These are phyloP conservation scores for Suhomyces terraborum DNA, from an alignment of 1,139 yeast species.

Conservation along the genomic window DNA sequence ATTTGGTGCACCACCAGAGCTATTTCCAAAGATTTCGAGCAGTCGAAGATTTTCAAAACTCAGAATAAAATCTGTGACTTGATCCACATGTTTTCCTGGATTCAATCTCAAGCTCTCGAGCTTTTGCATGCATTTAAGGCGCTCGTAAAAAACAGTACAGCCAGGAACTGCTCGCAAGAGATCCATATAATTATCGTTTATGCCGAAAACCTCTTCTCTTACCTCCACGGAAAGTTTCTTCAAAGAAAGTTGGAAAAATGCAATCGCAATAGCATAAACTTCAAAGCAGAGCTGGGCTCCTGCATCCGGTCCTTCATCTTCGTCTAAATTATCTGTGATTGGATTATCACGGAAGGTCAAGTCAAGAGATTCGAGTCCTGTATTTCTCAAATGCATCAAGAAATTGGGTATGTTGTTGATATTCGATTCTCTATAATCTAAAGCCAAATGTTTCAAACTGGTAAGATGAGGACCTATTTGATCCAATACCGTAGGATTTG, in stretches of 20 bases:
- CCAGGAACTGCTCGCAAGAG: conserved; percentile 14
- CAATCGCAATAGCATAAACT: conserved; percentile 34
- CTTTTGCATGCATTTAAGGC: conserved; percentile 17
- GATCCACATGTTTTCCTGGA: conserved; percentile 31
- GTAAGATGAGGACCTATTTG: conserved; percentile 28
- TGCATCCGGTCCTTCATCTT: conserved; percentile 19
- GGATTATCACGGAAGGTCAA: conserved; percentile 45
- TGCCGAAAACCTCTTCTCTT: conserved; percentile 29
- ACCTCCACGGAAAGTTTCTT: conserved; percentile 45
- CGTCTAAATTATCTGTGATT: too few relatives aligned
- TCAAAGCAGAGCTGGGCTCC: conserved; percentile 23
- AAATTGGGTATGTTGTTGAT: conserved; percentile 47
- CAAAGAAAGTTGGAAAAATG: conserved; percentile 24
- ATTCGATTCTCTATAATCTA: conserved; percentile 49
- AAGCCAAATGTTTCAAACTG: conserved; percentile 31
- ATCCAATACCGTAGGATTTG: conserved; percentile 25
- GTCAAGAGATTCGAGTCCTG: conserved; percentile 37
- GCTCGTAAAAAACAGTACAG: conserved; percentile 13
- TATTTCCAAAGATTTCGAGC: conserved; percentile 52
- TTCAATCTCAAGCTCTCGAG: conserved; percentile 44
- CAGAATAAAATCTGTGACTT: conserved; percentile 28
- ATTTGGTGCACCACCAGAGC: conserved; percentile 57
- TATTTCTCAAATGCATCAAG: conserved; percentile 23
- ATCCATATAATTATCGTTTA: conserved; percentile 8
- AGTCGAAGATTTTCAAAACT: conserved; percentile 32